Percentiles rank a stretch among this genome's conserved stretches.
phyloP scores from a whole-genome alignment of 495 filamentous ascomycete species.

The Haplographium delicatum region DNA sequence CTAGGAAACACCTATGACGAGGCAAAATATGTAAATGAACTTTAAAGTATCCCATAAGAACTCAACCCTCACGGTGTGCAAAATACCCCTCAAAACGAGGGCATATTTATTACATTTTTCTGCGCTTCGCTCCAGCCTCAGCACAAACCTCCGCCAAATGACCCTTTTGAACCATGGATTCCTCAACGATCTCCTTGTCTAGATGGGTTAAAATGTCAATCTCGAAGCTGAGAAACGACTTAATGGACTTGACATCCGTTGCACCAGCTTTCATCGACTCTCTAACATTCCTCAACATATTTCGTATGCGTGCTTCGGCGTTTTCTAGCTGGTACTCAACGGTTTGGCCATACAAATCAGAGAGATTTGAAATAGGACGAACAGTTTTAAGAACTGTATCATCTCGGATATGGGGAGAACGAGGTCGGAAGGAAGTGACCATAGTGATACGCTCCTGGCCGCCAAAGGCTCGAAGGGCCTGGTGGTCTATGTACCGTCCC shows the following conservation, averaged over 20 bases:
- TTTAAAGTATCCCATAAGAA: too few relatives aligned
- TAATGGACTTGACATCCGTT: constrained; percentile 25
- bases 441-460: constrained; percentile 64
- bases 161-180: constrained; percentile 43
- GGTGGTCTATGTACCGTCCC: constrained; percentile 68
- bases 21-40: too few relatives aligned
- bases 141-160: constrained; percentile 21
- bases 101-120: constrained; percentile 9
- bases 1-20: too few relatives aligned
- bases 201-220: constrained; percentile 32
- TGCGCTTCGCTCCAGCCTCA: constrained; percentile 11
- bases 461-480: constrained; percentile 59
- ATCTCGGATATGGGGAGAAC: constrained; percentile 51
- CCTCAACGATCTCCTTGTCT: constrained; percentile 49
- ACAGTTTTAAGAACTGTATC: constrained; percentile 64
- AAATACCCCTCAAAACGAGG: too few relatives aligned
- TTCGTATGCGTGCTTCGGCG: constrained; percentile 51
- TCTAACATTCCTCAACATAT: constrained; percentile 37
- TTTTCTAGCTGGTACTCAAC: constrained; percentile 67
- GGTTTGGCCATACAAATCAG: constrained; percentile 67
- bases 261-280: constrained; percentile 40
- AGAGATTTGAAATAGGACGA: constrained; percentile 57
- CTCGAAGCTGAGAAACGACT: constrained; percentile 25
- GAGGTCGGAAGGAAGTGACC: constrained; percentile 67
- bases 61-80: too few relatives aligned